Conservation (phyloP, 345 rosid genomes). For the Populus ilicifolia region DNA sequence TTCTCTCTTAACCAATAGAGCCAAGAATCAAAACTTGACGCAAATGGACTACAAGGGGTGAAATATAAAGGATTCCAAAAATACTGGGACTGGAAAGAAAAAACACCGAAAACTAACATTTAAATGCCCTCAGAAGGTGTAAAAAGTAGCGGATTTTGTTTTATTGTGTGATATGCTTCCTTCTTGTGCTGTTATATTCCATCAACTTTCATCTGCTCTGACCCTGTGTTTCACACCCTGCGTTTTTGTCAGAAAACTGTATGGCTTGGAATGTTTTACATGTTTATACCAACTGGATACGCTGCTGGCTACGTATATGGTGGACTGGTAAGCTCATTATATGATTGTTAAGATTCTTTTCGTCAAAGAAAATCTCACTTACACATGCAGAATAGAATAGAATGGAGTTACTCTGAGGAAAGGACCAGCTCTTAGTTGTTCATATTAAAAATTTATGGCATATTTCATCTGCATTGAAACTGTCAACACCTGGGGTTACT, state of each 20-base stretch:
- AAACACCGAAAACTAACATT: not conserved
- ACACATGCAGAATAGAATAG: not conserved
- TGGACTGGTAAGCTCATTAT: slow-evolving; percentile 59
- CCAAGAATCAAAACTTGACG: not conserved
- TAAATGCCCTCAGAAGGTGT: not conserved
- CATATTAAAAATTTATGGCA: not conserved
- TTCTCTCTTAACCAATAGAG: not conserved
- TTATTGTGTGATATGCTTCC: not conserved
- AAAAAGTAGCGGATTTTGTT: not conserved
- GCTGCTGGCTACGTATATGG: slow-evolving; percentile 91
- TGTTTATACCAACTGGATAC: slow-evolving; percentile 93
- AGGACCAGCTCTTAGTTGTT: not conserved
- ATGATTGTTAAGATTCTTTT: not conserved
- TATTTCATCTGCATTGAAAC: not conserved
- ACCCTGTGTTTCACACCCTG: slow-evolving; percentile 7
- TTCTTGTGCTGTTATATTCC: not conserved
- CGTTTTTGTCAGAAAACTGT: slow-evolving; percentile 64
- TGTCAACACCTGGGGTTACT: not conserved
- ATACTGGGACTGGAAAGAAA: not conserved
- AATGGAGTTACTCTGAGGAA: not conserved
- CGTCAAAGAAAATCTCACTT: not conserved
- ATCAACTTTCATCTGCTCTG: not conserved
- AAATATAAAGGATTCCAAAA: not conserved
- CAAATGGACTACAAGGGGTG: not conserved
- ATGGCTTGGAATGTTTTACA: slow-evolving; percentile 90